A percentile compares a stretch with the other conserved stretches of the same genome.
Conservation (phyloP, 192 early-diverging fungal species). For the Backusella liffmaniae region DNA sequence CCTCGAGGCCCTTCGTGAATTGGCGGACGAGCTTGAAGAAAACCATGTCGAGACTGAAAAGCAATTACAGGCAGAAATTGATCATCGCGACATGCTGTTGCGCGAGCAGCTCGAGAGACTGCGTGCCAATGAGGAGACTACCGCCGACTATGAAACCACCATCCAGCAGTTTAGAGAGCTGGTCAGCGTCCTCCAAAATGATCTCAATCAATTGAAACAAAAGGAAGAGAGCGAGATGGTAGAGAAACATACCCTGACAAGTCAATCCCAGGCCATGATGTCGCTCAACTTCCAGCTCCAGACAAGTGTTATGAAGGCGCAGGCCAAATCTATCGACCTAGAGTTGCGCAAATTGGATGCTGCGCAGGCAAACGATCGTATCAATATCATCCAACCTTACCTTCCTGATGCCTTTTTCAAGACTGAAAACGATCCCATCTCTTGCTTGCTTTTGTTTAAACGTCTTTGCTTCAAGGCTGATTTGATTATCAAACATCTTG, state of each 20-base stretch:
- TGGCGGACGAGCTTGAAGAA: conserved; percentile 92
- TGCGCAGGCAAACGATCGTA: conserved; percentile 72
- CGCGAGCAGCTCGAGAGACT: conserved; percentile 58
- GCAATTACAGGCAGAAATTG: conserved; percentile 80
- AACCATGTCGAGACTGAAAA: conserved; percentile 87
- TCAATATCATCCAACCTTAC: conserved; percentile 66
- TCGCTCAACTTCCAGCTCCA: conserved; percentile 78
- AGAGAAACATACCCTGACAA: conserved; percentile 52
- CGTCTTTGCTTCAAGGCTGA: conserved; percentile 81
- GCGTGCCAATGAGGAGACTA: conserved; percentile 68
- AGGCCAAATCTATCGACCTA: conserved; percentile 89
- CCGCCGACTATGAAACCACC: conserved; percentile 84
- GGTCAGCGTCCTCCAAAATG: conserved; percentile 70
- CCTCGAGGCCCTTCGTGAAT: conserved; percentile 82
- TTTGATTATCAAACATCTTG: conserved; percentile 68
- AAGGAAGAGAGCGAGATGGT: conserved; percentile 56
- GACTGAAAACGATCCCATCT: conserved; percentile 75
- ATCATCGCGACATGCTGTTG: conserved; percentile 67
- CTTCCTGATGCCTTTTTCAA: conserved; percentile 82
- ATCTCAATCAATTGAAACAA: conserved; percentile 67
- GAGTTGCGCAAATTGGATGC: conserved; percentile 89
- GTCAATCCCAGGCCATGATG: conserved; percentile 79
- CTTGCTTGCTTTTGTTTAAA: conserved; percentile 71
- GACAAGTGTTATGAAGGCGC: conserved; percentile 72
- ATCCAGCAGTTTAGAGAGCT: conserved; percentile 87